Conservation (phyloP, 2,329 filamentous ascomycete species). For the Microdochium nivale region DNA sequence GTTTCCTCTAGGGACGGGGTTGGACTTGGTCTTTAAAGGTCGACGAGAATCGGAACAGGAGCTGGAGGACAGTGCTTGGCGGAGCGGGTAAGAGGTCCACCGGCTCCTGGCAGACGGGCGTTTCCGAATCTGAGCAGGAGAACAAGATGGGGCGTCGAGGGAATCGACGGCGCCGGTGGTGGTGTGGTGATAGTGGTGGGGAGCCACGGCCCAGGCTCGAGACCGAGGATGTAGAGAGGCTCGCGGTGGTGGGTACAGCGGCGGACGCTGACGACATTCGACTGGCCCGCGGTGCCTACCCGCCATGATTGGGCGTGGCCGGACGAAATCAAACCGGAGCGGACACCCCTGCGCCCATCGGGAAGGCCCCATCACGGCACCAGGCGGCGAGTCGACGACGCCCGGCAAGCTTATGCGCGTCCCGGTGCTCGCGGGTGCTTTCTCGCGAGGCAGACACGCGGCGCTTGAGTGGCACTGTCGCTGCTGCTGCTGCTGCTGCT, state of each 20-base stretch:
- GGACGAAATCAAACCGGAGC: slow-evolving; percentile 27
- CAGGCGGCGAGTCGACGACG: background rate
- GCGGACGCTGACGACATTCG: slow-evolving; percentile 19
- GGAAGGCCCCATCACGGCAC: slow-evolving; percentile 6
- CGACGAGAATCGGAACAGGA: slow-evolving; percentile 8
- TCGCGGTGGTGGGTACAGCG: slow-evolving; percentile 21
- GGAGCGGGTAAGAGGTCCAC: slow-evolving; percentile 14
- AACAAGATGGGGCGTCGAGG: slow-evolving; percentile 5
- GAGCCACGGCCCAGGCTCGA: slow-evolving; percentile 13
- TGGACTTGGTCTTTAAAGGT: slow-evolving; percentile 24
- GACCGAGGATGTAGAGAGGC: slow-evolving; percentile 25
- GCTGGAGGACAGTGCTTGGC: slow-evolving; percentile 7
- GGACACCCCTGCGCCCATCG: slow-evolving; percentile 20
- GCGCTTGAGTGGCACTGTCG: background rate
- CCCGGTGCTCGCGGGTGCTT: no score
- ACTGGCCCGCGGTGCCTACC: slow-evolving; percentile 16
- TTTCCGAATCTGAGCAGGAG: slow-evolving; percentile 17
- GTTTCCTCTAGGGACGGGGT: slow-evolving; percentile 31
- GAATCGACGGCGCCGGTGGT: slow-evolving; percentile 17
- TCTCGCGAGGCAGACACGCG: background rate
- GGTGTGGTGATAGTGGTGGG: slow-evolving; percentile 13
- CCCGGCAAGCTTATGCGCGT: background rate
- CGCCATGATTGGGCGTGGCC: slow-evolving; percentile 19
- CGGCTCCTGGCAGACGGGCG: slow-evolving; percentile 18
- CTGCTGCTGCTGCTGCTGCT: background rate